phyloP scores from a whole-genome alignment of 768 basidiomycete species.

The Termitomyces sp. region DNA sequence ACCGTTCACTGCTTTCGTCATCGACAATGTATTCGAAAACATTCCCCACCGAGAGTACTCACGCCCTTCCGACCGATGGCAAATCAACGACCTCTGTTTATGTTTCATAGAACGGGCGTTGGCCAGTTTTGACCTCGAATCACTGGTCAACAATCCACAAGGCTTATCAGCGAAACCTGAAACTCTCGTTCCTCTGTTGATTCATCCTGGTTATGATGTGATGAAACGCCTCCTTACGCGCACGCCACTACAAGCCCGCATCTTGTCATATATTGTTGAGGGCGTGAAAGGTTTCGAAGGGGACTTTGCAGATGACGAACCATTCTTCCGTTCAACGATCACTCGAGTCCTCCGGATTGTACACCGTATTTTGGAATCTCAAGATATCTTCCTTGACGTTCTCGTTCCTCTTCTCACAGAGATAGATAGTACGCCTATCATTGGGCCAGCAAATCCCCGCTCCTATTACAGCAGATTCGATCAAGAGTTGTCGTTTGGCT shows the following conservation, averaged over 20 bases:
- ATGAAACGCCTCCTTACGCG: constrained; percentile 73
- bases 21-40: constrained; percentile 84
- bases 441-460: constrained; percentile 52
- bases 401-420: constrained; percentile 74
- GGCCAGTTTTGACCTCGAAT: constrained; percentile 76
- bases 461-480: constrained; percentile 73
- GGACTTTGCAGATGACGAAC: constrained; percentile 60
- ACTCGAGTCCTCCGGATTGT: constrained; percentile 78
- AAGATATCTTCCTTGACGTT: constrained; percentile 86
- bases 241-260: constrained; percentile 62
- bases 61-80: constrained; percentile 75
- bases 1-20: constrained; percentile 80
- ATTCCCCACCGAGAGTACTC: constrained; percentile 72
- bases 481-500: constrained; percentile 63
- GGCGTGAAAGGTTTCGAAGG: constrained; percentile 75
- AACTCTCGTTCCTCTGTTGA: constrained; percentile 45
- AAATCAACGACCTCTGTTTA: constrained; percentile 78
- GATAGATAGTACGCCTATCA: constrained; percentile 46
- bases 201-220: constrained; percentile 86
- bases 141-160: constrained; percentile 53
- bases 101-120: constrained; percentile 82
- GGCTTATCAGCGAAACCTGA: constrained; percentile 48
- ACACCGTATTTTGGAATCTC: constrained; percentile 75
- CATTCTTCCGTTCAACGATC: constrained; percentile 70
- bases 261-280: constrained; percentile 78